These are phyloP conservation scores for Bipolaris zeicola DNA, from an alignment of 2,329 filamentous ascomycete genomes.

Conservation along the genomic window DNA sequence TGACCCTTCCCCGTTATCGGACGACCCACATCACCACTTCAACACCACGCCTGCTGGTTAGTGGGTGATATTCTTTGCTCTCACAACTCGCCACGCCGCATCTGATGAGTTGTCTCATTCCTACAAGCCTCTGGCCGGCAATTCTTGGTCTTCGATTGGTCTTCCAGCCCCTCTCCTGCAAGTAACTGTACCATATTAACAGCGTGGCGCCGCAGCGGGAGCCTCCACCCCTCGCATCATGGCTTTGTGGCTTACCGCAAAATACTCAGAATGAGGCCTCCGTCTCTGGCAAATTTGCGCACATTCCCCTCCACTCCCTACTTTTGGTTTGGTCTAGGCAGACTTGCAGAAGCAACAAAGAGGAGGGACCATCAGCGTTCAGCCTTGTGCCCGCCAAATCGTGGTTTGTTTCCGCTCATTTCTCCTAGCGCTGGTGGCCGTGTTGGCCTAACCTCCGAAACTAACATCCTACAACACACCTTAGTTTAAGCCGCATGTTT, in stretches of 20 bases:
- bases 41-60: slow-evolving; percentile 22
- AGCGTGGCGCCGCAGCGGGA: slow-evolving; percentile 10
- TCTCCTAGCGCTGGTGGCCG: slow-evolving; percentile 40
- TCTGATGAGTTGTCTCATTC: slow-evolving; percentile 8
- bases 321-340: slow-evolving; percentile 27
- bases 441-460: slow-evolving; percentile 25
- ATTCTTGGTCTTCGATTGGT: slow-evolving; percentile 11
- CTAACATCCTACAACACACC: slow-evolving; percentile 16
- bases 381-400: slow-evolving; percentile 22
- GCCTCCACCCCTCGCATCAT: slow-evolving; percentile 13
- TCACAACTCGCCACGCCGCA: slow-evolving; percentile 13
- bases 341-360: slow-evolving; percentile 17
- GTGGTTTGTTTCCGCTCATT: slow-evolving; percentile 22
- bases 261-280: slow-evolving; percentile 20
- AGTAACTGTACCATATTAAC: slow-evolving; percentile 1
- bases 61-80: slow-evolving; percentile 9
- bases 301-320: neutral
- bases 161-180: neutral
- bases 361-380: slow-evolving; percentile 21
- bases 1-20: slow-evolving; percentile 9
- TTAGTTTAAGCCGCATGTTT: slow-evolving; percentile 7
- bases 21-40: slow-evolving; percentile 6
- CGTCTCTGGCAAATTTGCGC: slow-evolving; percentile 13
- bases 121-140: slow-evolving; percentile 1
- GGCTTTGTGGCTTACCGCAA: slow-evolving; percentile 24